Base-by-base conservation (phyloP, 148 eudicot species). In the Arctostaphylos glauca region DNA sequence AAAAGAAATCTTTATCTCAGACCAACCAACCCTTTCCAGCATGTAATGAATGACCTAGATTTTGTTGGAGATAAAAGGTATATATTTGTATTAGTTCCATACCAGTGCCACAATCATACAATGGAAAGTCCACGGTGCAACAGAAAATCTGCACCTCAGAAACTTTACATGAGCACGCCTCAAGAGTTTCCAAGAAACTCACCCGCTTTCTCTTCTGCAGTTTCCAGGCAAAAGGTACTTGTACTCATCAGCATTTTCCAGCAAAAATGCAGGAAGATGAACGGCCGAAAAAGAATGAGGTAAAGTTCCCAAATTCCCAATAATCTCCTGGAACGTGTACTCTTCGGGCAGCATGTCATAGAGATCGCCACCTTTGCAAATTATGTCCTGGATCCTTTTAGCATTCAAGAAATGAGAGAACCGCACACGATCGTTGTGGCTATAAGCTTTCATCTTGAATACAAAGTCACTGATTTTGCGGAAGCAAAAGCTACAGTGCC, bases 401-500 rank as follows among this genome's bases (percentile, higher is more conserved):
- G 88, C 88, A 80, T 87, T 82, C 80, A 91, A 62, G 72, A 49
- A 91, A 74, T 88, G 90, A 56, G 92, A 84, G 79, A 87, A 91
- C 83, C 87, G 88, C 43, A 91, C 85, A 1, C 93, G 73, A 50
- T 91, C 93, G 23, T 43, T 80, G 77, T 91, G 93, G 84, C 93
- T 91, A 53, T 91, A 91, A 13, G 93, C 93, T 76, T 89, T 89
- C 92, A 91, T 91, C 85, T 91, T 91, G 84, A 91, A 91, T 59
- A 89, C 67, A 47, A 91, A 91, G 43, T 91, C 93, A 46, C 82
- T 83, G 43, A 91, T 86, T 2, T 64, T 76, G 0, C 90, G 87
- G 38, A 91, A 91, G 48, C 93, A 91, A 74, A 91, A 91, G 88
- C 93, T 91, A 77, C 93, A 91, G 84, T 91, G 93, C 93, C 93